These are phyloP conservation scores for Pseudozyma hubeiensis DNA, from an alignment of 1,284 basidiomycete genomes.

Conservation along the genomic window DNA sequence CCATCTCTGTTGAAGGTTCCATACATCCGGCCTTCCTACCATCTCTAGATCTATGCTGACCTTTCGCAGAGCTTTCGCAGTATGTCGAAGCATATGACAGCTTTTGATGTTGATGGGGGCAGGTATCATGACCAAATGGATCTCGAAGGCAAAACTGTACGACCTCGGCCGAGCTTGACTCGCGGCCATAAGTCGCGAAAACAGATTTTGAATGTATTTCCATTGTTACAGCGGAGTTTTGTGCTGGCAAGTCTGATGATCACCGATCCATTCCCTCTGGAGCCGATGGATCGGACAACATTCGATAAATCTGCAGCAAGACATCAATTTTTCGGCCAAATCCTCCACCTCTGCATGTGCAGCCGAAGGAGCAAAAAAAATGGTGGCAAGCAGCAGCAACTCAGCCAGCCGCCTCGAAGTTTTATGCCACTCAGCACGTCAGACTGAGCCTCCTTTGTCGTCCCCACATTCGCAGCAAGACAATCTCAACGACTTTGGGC, in stretches of 20 bases:
- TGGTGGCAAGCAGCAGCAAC: slow-evolving; percentile 6
- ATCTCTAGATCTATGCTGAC: too few species aligned
- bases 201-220: background rate
- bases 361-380: background rate
- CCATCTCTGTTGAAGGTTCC: background rate
- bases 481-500: too few species aligned
- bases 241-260: background rate
- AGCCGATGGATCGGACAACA: background rate
- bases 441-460: slow-evolving; percentile 23
- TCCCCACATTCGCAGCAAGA: slow-evolving; percentile 11
- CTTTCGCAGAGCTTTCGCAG: too few species aligned
- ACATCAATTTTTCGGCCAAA: background rate
- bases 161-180: slow-evolving; percentile 11
- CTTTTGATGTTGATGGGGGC: background rate
- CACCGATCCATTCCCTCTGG: too few species aligned
- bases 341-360: slow-evolving; percentile 21
- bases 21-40: background rate
- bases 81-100: too few species aligned
- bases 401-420: slow-evolving; percentile 5
- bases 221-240: background rate
- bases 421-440: slow-evolving; percentile 14
- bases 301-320: background rate
- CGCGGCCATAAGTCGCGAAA: background rate
- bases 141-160: slow-evolving; percentile 2
- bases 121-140: background rate